These are phyloP conservation scores for Botryotinia calthae DNA, from an alignment of 2,329 filamentous ascomycete genomes.

Conservation along the genomic window DNA sequence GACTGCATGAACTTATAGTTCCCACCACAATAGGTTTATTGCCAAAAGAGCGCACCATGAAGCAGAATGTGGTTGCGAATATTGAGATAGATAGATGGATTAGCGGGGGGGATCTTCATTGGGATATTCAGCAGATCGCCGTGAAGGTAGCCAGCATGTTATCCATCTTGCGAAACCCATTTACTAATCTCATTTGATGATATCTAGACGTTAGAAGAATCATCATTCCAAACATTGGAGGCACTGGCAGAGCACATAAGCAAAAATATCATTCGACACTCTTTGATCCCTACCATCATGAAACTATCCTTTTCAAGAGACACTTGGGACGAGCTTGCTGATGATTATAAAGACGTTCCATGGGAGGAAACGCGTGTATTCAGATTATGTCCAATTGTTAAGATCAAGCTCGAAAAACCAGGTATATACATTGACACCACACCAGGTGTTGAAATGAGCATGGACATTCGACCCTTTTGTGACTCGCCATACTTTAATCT, in stretches of 20 bases:
- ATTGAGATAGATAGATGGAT: slow-evolving; percentile 55
- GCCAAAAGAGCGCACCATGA: slow-evolving; percentile 62
- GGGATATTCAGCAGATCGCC: slow-evolving; percentile 56
- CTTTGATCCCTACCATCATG: slow-evolving; percentile 38
- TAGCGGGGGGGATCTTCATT: slow-evolving; percentile 50
- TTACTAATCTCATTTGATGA: background rate
- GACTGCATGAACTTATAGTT: slow-evolving; percentile 56
- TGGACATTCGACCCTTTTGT: background rate
- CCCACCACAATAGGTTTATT: slow-evolving; percentile 73
- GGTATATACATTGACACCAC: slow-evolving; percentile 14
- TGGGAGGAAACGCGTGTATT: background rate
- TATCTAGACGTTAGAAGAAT: slow-evolving; percentile 52
- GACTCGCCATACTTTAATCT: slow-evolving; percentile 3
- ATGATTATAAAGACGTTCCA: background rate
- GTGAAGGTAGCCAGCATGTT: slow-evolving; percentile 53
- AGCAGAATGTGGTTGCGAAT: slow-evolving; percentile 64
- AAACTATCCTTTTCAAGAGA: slow-evolving; percentile 10
- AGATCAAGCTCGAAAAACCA: slow-evolving; percentile 16
- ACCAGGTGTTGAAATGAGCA: slow-evolving; percentile 13
- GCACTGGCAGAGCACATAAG: slow-evolving; percentile 54
- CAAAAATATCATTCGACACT: slow-evolving; percentile 46
- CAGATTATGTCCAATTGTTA: background rate
- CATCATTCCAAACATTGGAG: slow-evolving; percentile 62
- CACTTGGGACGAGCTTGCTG: background rate
- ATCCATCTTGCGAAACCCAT: background rate